Percentiles rank a stretch among this genome's conserved stretches.
phyloP scores from a whole-genome alignment of 2,329 filamentous ascomycete species.

The Chaetomiaceae sp. region DNA sequence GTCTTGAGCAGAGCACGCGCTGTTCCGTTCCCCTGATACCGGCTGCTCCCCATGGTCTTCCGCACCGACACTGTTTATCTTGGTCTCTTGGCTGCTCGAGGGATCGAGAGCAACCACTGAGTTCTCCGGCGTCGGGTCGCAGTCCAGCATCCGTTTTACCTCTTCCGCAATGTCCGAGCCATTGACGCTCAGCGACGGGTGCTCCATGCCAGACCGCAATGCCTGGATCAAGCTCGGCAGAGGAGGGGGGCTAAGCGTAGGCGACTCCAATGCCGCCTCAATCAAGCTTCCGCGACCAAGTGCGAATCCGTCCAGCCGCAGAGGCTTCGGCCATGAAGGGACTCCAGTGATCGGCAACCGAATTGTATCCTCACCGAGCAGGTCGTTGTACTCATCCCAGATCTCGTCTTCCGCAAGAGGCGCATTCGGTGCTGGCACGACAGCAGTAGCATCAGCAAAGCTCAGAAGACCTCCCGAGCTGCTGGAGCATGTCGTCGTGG shows the following conservation, averaged over 20 bases:
- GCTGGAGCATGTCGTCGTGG: conserved; percentile 52
- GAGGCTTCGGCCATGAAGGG: conserved; percentile 45
- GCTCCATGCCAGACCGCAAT: conserved; percentile 26
- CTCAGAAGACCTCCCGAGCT: conserved; percentile 56
- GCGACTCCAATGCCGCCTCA: conserved; percentile 40
- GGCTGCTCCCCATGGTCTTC: conserved; percentile 20
- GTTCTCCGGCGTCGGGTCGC: conserved; percentile 37
- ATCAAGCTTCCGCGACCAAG: conserved; percentile 32
- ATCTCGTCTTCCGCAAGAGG: conserved; percentile 75
- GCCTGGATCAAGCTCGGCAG: conserved; percentile 30
- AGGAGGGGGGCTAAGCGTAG: conserved; percentile 35
- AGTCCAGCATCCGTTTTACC: conserved; percentile 43
- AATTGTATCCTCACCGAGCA: conserved; percentile 59
- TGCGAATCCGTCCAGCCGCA: conserved; percentile 48
- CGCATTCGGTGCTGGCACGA: conserved; percentile 56
- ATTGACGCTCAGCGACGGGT: conserved; percentile 44
- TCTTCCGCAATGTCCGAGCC: conserved; percentile 50
- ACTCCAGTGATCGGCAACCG: conserved; percentile 46
- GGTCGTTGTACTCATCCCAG: conserved; percentile 90
- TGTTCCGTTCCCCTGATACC: conserved; percentile 14
- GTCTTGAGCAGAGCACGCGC: conserved; percentile 22
- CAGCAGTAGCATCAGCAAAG: conserved; percentile 57
- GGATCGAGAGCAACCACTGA: conserved; percentile 40
- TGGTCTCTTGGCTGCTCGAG: conserved; percentile 34
- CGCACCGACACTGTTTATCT: conserved; percentile 27